phyloP scores from a whole-genome alignment of 1,284 basidiomycete genomes.

The Lignosus rhinocerotis region DNA sequence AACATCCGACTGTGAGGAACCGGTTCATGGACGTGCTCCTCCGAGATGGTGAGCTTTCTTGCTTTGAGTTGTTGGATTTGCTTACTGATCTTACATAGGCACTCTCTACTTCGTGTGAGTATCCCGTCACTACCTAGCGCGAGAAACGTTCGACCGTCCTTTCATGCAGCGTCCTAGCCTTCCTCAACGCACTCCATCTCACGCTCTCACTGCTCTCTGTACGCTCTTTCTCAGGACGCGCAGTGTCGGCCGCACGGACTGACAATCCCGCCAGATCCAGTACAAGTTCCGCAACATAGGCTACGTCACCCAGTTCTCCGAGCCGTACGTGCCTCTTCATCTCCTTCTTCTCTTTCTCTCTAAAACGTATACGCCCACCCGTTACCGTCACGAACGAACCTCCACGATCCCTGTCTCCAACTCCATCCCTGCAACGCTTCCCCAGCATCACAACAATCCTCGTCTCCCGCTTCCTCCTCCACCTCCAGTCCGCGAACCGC shows the following conservation, averaged over 20 bases:
- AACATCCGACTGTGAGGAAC: constrained; percentile 1
- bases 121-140: not conserved
- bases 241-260: not conserved
- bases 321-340: constrained; percentile 2
- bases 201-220: constrained; percentile 5
- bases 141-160: not conserved
- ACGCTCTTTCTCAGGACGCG: not conserved
- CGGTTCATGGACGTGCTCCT: constrained; percentile 4
- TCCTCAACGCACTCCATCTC: constrained; percentile 2
- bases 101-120: constrained; percentile 3
- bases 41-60: not conserved
- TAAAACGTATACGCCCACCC: not conserved
- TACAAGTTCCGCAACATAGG: constrained; percentile 1
- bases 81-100: not conserved
- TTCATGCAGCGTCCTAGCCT: not conserved
- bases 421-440: not conserved
- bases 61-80: not conserved
- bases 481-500: constrained; percentile 6
- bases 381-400: not conserved
- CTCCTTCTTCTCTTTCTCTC: not conserved
- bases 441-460: constrained; percentile 7
- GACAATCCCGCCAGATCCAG: not conserved
- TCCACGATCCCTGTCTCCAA: not conserved
- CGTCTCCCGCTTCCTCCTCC: constrained; percentile 9
- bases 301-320: constrained; percentile 7